Evolutionary conservation across 257 asterid species (phyloP).

Genomic region (Rhazya stricta): DNA sequence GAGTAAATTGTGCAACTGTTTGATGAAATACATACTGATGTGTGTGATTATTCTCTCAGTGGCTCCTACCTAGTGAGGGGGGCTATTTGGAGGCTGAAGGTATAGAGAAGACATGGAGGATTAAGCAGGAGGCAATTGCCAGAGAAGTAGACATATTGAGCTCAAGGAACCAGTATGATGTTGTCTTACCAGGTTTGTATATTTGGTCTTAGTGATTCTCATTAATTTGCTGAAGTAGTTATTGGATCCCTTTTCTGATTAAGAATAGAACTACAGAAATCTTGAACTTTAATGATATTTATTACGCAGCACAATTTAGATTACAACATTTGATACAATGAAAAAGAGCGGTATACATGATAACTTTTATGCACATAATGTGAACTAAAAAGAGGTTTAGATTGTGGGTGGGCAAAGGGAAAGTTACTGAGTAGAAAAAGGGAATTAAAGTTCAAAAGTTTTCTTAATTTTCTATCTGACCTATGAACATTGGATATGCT

Average conservation of each 20-base stretch:
- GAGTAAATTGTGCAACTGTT: not conserved
- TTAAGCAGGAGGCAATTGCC: constrained; percentile 71
- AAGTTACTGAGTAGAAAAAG: not conserved
- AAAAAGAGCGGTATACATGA: not conserved
- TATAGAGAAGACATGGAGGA: constrained; percentile 82
- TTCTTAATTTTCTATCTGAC: not conserved
- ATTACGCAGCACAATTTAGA: not conserved
- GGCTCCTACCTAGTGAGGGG: constrained; percentile 83
- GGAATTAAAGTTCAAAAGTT: not conserved
- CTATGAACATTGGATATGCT: not conserved
- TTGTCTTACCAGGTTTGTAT: constrained; percentile 84
- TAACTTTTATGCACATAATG: not conserved
- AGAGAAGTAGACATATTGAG: constrained; percentile 70
- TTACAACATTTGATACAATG: not conserved
- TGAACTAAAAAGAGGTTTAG: not conserved
- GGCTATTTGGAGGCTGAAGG: constrained; percentile 84
- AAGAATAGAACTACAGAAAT: not conserved
- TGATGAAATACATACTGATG: not conserved
- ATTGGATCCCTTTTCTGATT: not conserved
- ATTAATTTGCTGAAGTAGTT: not conserved
- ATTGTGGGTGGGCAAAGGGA: not conserved
- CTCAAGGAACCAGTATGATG: constrained; percentile 72
- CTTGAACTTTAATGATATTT: not conserved
- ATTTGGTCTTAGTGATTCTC: not conserved
- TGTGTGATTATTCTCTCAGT: constrained; percentile 39